A percentile compares a stretch with the other conserved stretches of the same genome.
Evolutionary conservation across 2,329 filamentous ascomycete genomes (phyloP).

Genomic region (Zymoseptoria crescenta): DNA sequence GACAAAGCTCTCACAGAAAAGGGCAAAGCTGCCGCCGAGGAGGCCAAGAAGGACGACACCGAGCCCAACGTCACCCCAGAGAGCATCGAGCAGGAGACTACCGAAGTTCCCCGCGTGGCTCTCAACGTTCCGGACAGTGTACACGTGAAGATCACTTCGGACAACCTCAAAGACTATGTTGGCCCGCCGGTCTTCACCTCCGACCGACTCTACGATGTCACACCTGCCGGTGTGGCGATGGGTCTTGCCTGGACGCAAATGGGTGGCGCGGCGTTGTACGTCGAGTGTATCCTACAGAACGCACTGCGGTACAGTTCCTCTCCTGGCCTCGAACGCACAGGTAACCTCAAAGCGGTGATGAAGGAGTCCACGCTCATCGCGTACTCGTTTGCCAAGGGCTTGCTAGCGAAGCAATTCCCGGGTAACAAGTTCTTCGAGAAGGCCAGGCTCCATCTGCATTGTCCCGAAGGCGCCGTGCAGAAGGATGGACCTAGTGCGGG

Average conservation of each 20-base stretch:
- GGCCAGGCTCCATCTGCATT: conserved; percentile 90
- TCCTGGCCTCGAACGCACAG: conserved; percentile 80
- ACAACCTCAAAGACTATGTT: conserved; percentile 93
- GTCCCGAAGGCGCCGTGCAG: conserved; percentile 88
- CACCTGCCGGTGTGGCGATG: conserved; percentile 92
- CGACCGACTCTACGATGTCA: conserved; percentile 88
- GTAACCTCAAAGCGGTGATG: conserved; percentile 94
- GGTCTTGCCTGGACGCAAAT: conserved; percentile 96
- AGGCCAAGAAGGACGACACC: conserved; percentile 57
- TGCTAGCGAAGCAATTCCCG: conserved; percentile 76
- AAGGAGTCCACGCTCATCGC: conserved; percentile 94
- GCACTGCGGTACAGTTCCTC: conserved; percentile 65
- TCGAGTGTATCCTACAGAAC: conserved; percentile 90
- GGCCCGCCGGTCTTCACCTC: conserved; percentile 93
- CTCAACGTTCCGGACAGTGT: conserved; percentile 80
- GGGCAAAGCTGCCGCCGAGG: conserved; percentile 68
- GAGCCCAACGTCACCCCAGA: conserved; percentile 56
- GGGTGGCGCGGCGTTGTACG: conserved; percentile 91
- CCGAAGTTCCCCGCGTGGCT: conserved; percentile 61
- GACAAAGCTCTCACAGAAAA: conserved; percentile 76
- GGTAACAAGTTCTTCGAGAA: conserved; percentile 95
- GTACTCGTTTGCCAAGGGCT: conserved; percentile 88
- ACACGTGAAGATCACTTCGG: conserved; percentile 76
- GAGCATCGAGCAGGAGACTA: conserved; percentile 51
- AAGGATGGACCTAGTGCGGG: conserved; percentile 78